A percentile compares a stretch with the other conserved stretches of the same genome.
These are phyloP conservation scores for Auricularia sp. DNA, from an alignment of 768 basidiomycete species.

Conservation along the genomic window DNA sequence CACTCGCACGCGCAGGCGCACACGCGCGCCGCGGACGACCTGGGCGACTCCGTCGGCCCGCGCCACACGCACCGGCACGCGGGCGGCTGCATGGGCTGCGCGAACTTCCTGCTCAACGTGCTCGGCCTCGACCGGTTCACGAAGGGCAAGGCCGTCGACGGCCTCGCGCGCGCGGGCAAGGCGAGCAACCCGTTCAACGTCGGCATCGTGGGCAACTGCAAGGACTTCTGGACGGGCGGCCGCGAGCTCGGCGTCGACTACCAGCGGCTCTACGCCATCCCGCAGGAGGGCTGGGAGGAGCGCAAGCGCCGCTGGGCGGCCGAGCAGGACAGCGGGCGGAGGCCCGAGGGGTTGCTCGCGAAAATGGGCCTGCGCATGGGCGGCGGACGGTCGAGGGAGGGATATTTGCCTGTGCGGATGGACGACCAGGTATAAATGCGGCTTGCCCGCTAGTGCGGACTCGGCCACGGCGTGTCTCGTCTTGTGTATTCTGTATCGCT, in stretches of 20 bases:
- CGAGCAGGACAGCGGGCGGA: constrained; percentile 42
- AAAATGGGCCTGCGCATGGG: constrained; percentile 24
- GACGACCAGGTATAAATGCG: constrained; percentile 10
- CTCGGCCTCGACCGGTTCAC: constrained; percentile 94
- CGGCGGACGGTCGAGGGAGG: constrained; percentile 24
- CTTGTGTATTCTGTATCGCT: not conserved
- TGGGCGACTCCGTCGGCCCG: constrained; percentile 24
- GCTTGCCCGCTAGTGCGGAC: not conserved
- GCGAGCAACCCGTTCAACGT: constrained; percentile 89
- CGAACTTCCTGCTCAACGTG: constrained; percentile 76
- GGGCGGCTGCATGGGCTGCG: constrained; percentile 24
- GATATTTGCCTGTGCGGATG: constrained; percentile 54
- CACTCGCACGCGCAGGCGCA: constrained; percentile 45
- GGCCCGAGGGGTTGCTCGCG: constrained; percentile 38
- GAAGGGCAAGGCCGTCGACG: constrained; percentile 77
- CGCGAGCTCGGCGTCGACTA: constrained; percentile 84
- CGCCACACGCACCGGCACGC: constrained; percentile 31
- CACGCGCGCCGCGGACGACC: constrained; percentile 37
- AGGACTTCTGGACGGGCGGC: constrained; percentile 90
- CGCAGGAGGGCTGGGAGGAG: constrained; percentile 71
- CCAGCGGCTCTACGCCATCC: constrained; percentile 80
- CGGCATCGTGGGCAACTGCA: constrained; percentile 68
- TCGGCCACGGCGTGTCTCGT: not conserved
- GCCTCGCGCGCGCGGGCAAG: constrained; percentile 64
- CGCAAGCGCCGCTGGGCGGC: constrained; percentile 35